Evolutionary conservation across 805 yeast genomes (phyloP), one percentile per base, ranked within the genome.

Genomic region (Starmerella ratchasimensis): DNA sequence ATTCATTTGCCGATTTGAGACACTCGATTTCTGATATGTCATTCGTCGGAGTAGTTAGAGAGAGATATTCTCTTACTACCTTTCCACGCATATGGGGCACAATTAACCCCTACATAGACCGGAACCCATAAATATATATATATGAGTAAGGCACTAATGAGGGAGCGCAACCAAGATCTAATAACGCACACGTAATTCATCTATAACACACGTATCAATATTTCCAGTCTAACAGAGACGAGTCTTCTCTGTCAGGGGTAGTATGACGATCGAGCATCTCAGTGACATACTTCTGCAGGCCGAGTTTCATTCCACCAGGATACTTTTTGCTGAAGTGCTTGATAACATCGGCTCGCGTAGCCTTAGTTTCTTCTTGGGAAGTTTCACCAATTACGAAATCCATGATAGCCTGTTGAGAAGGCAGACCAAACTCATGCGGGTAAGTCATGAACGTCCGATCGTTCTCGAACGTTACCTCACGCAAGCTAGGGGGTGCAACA

Each of bases 381-480:
- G 73, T 74, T 55, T 74, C 81, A 15, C 93, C 93, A 22, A 72
- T 71, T 38, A 86, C 72, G 57, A 69, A 81, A 35, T 64, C 62
- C 50, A 68, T 69, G 40, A 88, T 66, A 42, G 74, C 79, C 26
- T 55, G 45, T 58, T 80, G 82, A 10, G 72, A 64, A 36, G 97
- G 97, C 47, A 90, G 66, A 22, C 93, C 94, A 68, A 73, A 78
- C 51, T 71, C 61, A 61, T 64, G 71, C 26, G 84, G 83, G 51
- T 71, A 69, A 44, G 66, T 59, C 24, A 52, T 55, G 59, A 64
- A 69, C 28, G 58, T 53, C 30, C 54, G 53, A 22, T 58, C 55
- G 29, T 57, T 38, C 28, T 39, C 59, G 46, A 37, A 57, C 42
- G 17, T 59, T 43, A 48, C 54, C 45, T 21, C 50, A 24, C 41